phyloP scores from a whole-genome alignment of 2,329 filamentous ascomycete species.

The Cercospora beticola region DNA sequence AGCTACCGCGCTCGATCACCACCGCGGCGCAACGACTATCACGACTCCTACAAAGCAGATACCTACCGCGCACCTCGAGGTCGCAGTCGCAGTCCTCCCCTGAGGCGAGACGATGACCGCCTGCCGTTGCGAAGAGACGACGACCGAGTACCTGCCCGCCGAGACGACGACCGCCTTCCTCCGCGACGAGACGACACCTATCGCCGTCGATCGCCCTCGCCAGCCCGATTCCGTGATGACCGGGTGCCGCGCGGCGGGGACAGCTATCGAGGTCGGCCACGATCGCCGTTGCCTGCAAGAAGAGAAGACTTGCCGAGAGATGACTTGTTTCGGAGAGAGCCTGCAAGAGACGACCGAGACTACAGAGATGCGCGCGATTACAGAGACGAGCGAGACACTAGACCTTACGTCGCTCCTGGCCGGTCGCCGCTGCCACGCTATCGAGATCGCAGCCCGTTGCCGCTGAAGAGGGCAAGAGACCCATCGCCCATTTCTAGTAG shows the following conservation, averaged over 20 bases:
- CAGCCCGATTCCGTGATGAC: slow-evolving; percentile 32
- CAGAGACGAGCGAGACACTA: slow-evolving; percentile 33
- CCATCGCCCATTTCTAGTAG: slow-evolving; percentile 49
- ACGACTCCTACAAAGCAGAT: slow-evolving; percentile 27
- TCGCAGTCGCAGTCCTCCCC: slow-evolving; percentile 16
- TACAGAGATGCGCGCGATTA: slow-evolving; percentile 33
- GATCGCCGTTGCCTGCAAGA: slow-evolving; percentile 34
- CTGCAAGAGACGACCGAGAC: slow-evolving; percentile 33
- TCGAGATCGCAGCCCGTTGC: slow-evolving; percentile 46
- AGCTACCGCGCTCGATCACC: slow-evolving; percentile 52
- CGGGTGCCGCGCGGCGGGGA: slow-evolving; percentile 34
- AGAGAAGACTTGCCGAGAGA: slow-evolving; percentile 39
- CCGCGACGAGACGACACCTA: slow-evolving; percentile 33
- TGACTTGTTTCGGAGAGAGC: slow-evolving; percentile 40
- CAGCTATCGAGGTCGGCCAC: slow-evolving; percentile 36
- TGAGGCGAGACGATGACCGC: slow-evolving; percentile 18
- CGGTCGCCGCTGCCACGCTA: slow-evolving; percentile 45
- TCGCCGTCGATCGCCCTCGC: slow-evolving; percentile 37
- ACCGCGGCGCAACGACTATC: slow-evolving; percentile 43
- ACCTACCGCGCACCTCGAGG: slow-evolving; percentile 35
- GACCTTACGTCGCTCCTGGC: slow-evolving; percentile 25
- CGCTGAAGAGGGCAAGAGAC: slow-evolving; percentile 47
- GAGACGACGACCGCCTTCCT: slow-evolving; percentile 27
- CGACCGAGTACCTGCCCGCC: slow-evolving; percentile 13
- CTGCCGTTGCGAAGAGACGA: slow-evolving; percentile 27